Base-by-base conservation (phyloP, 306 rosid genomes). In the Gillenia trifoliata region DNA sequence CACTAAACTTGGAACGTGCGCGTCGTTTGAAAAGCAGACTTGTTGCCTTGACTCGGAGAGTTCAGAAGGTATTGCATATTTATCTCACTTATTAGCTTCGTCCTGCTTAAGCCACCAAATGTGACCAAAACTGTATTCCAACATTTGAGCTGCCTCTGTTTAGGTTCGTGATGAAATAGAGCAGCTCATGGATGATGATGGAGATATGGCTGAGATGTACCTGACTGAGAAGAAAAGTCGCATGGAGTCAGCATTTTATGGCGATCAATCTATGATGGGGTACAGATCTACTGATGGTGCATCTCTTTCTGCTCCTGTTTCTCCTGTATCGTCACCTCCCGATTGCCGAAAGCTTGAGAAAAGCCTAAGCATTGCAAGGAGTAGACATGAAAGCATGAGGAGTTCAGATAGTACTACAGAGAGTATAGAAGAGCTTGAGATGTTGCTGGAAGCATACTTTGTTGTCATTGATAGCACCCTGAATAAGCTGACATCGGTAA, bases 171-270 rank as follows among this genome's bases (percentile, higher is more conserved):
- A 94, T 71, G 99, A 94, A 88, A 92, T 94, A 83, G 99, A 94
- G 86, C 99, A 94, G 85, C 98, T 94, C 77, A 94, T 94, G 99
- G 99, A 94, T 61, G 99, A 94, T 86, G 99, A 94, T 79, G 99
- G 97, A 45, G 99, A 94, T 83, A 94, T 94, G 99, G 98, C 99
- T 31, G 99, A 94, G 89, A 90, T 94, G 99, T 94, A 94, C 70
- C 95, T 94, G 36, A 90, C 99, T 0, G 97, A 94, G 89, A 94
- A 94, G 92, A 94, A 94, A 88, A 85, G 86, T 29, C 85, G 97
- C 74, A 85, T 84, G 96, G 99, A 94, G 81, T 67, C 90, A 65
- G 82, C 97, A 68, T 85, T 89, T 75, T 88, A 77, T 75, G 99
- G 96, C 22, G 96, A 95, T 49, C 99, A 87, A 83, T 92, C 97